These are phyloP conservation scores for Lactarius psammicola DNA, from an alignment of 768 basidiomycete genomes.

Conservation along the genomic window DNA sequence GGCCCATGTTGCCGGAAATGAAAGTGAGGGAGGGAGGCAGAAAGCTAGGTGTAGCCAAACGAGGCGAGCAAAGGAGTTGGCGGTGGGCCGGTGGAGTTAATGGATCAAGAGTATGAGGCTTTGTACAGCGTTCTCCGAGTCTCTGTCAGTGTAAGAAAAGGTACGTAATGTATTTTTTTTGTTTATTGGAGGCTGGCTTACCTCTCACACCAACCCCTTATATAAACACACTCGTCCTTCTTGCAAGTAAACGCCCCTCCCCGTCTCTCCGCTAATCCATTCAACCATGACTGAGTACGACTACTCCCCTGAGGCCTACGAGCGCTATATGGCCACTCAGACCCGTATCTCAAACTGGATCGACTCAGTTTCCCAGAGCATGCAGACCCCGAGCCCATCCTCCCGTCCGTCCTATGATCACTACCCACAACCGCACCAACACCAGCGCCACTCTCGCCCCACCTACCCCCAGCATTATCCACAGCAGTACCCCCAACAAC, in stretches of 20 bases:
- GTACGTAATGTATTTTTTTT: neutral
- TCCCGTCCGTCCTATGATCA: neutral
- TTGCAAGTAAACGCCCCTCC: neutral
- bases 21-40: neutral
- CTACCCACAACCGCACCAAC: neutral
- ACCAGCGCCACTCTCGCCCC: conserved; percentile 17
- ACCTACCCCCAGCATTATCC: conserved; percentile 2
- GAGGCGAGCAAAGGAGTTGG: neutral
- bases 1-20: conserved; percentile 1
- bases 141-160: neutral
- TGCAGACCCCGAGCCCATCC: conserved; percentile 20
- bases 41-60: neutral
- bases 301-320: conserved; percentile 54
- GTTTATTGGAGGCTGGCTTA: neutral
- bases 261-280: conserved; percentile 2
- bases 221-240: neutral
- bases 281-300: conserved; percentile 58
- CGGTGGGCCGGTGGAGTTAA: neutral
- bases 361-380: conserved; percentile 37
- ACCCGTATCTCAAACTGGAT: conserved; percentile 52
- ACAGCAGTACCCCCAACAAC: neutral
- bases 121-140: no score
- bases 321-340: conserved; percentile 48
- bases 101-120: neutral
- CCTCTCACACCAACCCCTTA: neutral